phyloP scores from a whole-genome alignment of 208 protist genomes.

The Wallacemonas sp. region DNA sequence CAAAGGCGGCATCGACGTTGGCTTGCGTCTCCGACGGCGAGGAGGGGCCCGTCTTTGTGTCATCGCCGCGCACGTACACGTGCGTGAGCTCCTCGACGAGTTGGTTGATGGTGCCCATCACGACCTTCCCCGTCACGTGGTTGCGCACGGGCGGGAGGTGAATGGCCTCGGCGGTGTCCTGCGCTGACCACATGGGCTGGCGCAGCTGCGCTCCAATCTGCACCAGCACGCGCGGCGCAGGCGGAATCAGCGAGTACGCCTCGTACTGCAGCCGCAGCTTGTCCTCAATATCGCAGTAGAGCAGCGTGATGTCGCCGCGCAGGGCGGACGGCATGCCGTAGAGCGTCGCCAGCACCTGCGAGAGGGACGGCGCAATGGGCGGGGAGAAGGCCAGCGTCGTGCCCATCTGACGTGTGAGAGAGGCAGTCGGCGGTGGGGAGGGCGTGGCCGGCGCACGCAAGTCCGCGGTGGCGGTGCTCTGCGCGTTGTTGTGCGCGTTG shows the following conservation, averaged over 20 bases:
- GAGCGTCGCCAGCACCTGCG: constrained; percentile 30
- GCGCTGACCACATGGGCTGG: constrained; percentile 57
- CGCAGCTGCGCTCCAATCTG: constrained; percentile 37
- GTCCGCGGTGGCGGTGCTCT: too few relatives aligned
- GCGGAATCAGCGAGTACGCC: constrained; percentile 24
- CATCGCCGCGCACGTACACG: constrained; percentile 30
- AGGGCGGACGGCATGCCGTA: constrained; percentile 28
- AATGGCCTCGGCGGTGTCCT: constrained; percentile 36
- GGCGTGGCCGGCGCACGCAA: too few relatives aligned
- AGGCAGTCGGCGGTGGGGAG: neutral
- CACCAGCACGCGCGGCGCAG: constrained; percentile 26
- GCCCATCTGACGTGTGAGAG: neutral
- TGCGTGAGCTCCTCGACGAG: constrained; percentile 66
- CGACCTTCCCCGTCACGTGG: constrained; percentile 27
- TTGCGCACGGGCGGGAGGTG: constrained; percentile 29
- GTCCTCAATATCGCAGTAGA: constrained; percentile 28
- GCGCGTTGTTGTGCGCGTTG: neutral
- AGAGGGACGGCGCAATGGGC: constrained; percentile 17
- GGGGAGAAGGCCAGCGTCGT: neutral
- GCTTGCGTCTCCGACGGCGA: constrained; percentile 18
- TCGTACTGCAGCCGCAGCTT: constrained; percentile 36
- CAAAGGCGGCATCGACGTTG: constrained; percentile 22
- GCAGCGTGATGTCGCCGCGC: constrained; percentile 30
- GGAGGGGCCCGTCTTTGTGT: constrained; percentile 14
- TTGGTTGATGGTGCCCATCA: constrained; percentile 61